Percentiles rank a stretch among this genome's conserved stretches.
Evolutionary conservation across 805 yeast species (phyloP).

Genomic region (Candida gorgasii): DNA sequence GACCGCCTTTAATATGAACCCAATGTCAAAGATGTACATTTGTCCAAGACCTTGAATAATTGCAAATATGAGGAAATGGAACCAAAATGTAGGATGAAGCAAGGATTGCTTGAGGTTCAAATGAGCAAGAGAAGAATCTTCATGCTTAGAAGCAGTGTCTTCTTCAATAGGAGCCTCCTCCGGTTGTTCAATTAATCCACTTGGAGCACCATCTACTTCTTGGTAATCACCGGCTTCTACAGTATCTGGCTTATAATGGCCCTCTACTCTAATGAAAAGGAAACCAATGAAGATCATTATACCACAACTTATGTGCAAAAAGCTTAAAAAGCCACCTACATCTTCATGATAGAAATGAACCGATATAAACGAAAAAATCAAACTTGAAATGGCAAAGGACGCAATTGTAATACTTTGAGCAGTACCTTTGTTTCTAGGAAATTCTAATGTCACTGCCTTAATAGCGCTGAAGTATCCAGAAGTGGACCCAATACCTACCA

Average conservation of each 20-base stretch:
- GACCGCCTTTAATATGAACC: slow-evolving; percentile 31
- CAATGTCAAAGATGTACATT: slow-evolving; percentile 38
- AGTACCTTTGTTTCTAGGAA: slow-evolving; percentile 33
- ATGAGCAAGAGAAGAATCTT: slow-evolving; percentile 16
- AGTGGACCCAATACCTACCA: slow-evolving; percentile 34
- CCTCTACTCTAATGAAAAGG: slow-evolving; percentile 31
- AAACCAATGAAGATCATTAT: slow-evolving; percentile 28
- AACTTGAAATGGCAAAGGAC: slow-evolving; percentile 36
- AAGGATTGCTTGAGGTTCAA: slow-evolving; percentile 22
- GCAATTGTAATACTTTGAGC: slow-evolving; percentile 40
- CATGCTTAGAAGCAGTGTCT: neutral
- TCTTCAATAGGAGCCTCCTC: neutral
- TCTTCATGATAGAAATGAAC: slow-evolving; percentile 23
- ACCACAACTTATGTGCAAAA: slow-evolving; percentile 25
- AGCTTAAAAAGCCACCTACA: slow-evolving; percentile 23
- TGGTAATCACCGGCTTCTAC: slow-evolving; percentile 9
- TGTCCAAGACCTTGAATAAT: slow-evolving; percentile 39
- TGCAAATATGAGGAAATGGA: slow-evolving; percentile 30
- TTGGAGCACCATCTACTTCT: slow-evolving; percentile 10
- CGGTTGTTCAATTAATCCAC: slow-evolving; percentile 8
- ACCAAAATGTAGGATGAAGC: slow-evolving; percentile 32
- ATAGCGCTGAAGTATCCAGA: slow-evolving; percentile 35
- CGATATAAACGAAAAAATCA: slow-evolving; percentile 25
- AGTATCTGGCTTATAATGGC: slow-evolving; percentile 18
- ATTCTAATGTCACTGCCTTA: slow-evolving; percentile 34